These are phyloP conservation scores for Conringia planisiliqua DNA, from an alignment of 345 rosid species.

Conservation along the genomic window DNA sequence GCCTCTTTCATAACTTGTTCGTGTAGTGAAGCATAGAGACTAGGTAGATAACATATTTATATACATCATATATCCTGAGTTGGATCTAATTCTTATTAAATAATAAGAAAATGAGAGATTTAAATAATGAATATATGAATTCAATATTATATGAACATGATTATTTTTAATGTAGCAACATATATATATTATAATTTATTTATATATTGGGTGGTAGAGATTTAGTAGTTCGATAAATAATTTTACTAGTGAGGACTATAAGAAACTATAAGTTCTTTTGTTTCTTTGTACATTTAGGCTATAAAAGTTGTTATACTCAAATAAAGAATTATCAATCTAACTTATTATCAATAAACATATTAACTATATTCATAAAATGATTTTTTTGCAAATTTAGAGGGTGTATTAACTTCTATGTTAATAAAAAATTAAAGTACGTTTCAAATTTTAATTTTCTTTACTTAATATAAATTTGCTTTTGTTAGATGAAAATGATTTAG, in stretches of 20 bases:
- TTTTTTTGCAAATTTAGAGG: neutral
- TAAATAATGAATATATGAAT: neutral
- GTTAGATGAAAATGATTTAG: too few relatives aligned
- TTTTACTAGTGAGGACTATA: neutral
- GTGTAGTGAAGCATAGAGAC: conserved; percentile 10
- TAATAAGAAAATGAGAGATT: neutral
- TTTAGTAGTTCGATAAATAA: neutral
- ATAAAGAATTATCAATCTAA: neutral
- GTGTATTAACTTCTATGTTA: neutral
- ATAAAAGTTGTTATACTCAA: neutral
- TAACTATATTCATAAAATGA: neutral
- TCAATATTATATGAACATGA: neutral
- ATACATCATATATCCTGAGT: neutral
- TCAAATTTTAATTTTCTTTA: neutral
- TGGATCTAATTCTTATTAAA: neutral
- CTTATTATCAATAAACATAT: neutral
- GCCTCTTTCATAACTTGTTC: neutral
- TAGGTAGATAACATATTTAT: neutral
- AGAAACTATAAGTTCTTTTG: neutral
- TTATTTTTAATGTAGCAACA: neutral
- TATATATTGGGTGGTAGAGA: neutral
- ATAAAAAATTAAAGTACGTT: neutral
- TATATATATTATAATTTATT: neutral
- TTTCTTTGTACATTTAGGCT: neutral
- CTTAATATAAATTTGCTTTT: too few relatives aligned